Base-by-base conservation (phyloP, 441 rosid genomes). In the Theobroma grandiflorum region DNA sequence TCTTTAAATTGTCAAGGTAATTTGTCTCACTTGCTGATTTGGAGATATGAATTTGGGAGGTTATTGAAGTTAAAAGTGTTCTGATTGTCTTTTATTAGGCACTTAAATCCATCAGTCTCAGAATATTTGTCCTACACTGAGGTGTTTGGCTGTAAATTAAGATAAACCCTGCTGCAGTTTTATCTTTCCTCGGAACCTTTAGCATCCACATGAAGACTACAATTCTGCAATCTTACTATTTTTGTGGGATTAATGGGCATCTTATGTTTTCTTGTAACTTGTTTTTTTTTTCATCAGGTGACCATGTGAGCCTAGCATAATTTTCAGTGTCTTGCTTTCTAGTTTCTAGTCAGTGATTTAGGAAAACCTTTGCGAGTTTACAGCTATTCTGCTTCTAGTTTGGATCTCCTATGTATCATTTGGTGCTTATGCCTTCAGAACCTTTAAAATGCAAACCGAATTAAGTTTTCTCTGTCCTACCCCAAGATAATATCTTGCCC, bases 391-490 rank as follows among this genome's bases (percentile, higher is more conserved):
- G 45, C 12, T 26, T 69, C n/a, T 69, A 45, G 12, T 45, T 33
- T 69, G 38, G 74, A 69, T 69, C 26, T 14, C 38, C 40, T 70
- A 26, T 47, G 55, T 33, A n/a, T 16, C 75, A 26, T 55, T 73
- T 37, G 47, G 64, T 73, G 59, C 8, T 26, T 74, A 45, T 59
- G 67, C 42, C 55, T 42, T 74, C 20, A 47, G 50, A 74, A 74
- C 38, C 53, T 31, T 59, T 43, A 42, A 22, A 33, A 59, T 74
- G 40, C n/a, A 26, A 38, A 40, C 38, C 38, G 11, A 4, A 66
- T 37, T n/a, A 1, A 10, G 26, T 4, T 42, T 1, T 26, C 12
- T 16, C 42, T 22, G 35, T 20, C 53, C 50, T 53, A 20, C 35
- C 77, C 33, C 66, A n/a, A 18, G 47, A 35, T 31, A 43, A 22